Conservation (phyloP, 805 yeast species). For the Monosporozyma siamensis region DNA sequence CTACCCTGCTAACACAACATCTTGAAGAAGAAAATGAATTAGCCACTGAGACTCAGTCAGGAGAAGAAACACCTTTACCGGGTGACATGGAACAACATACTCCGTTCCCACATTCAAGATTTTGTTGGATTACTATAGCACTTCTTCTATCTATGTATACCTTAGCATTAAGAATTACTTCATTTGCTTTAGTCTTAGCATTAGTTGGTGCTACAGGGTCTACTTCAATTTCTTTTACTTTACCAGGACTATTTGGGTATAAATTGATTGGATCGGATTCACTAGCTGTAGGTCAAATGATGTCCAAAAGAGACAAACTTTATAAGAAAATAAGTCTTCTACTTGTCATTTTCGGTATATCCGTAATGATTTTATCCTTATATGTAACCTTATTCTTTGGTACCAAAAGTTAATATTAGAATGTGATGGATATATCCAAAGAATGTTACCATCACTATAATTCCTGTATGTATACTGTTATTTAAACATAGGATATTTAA, state of each 20-base stretch:
- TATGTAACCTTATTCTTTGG: constrained; percentile 28
- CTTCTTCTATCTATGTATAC: constrained; percentile 44
- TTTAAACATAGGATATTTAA: background rate
- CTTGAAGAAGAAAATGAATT: constrained; percentile 7
- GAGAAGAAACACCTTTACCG: constrained; percentile 5
- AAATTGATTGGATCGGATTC: constrained; percentile 43
- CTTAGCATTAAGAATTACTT: constrained; percentile 56
- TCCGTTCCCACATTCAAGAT: constrained; percentile 16
- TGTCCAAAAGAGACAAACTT: constrained; percentile 21
- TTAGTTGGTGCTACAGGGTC: constrained; percentile 92
- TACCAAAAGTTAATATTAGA: constrained; percentile 1
- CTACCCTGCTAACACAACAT: constrained; percentile 1
- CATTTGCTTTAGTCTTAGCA: constrained; percentile 75
- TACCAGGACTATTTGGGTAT: constrained; percentile 83
- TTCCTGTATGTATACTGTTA: background rate
- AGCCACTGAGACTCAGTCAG: constrained; percentile 3
- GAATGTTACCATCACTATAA: too few relatives aligned
- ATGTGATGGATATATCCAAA: too few relatives aligned
- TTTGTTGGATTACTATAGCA: constrained; percentile 35
- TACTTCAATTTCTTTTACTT: constrained; percentile 79
- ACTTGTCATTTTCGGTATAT: constrained; percentile 58
- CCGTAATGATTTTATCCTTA: constrained; percentile 62
- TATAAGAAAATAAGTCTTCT: constrained; percentile 42
- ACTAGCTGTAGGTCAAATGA: constrained; percentile 22
- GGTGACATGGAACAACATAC: constrained; percentile 12